Conservation (phyloP, 495 filamentous ascomycete genomes). For the Penicillium taxi region DNA sequence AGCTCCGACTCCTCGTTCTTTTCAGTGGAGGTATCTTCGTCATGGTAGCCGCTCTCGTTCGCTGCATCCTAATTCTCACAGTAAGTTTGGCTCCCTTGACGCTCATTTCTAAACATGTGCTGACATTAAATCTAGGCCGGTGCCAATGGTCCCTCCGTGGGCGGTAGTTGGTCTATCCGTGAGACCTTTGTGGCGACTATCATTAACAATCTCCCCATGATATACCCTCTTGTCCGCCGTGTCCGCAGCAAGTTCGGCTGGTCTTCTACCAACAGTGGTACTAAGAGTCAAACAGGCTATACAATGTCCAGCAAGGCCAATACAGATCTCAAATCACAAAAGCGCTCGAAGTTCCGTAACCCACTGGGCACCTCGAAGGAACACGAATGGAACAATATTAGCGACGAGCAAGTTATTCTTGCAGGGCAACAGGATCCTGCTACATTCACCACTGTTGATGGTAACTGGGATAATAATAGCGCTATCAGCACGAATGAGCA, state of each 20-base stretch:
- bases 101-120: too few relatives aligned
- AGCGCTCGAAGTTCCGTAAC: constrained; percentile 31
- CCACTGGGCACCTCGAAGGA: constrained; percentile 33
- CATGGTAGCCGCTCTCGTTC: constrained; percentile 52
- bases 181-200: constrained; percentile 56
- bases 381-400: constrained; percentile 29
- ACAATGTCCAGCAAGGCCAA: constrained; percentile 23
- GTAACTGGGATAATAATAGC: constrained; percentile 20
- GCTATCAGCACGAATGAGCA: constrained; percentile 15
- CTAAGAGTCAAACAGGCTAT: constrained; percentile 20
- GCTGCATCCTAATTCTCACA: constrained; percentile 49
- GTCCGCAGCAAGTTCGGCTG: constrained; percentile 25
- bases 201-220: constrained; percentile 53
- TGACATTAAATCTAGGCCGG: constrained; percentile 32
- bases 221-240: constrained; percentile 46
- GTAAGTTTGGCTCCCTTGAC: too few relatives aligned
- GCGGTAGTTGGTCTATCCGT: constrained; percentile 54
- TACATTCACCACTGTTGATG: constrained; percentile 17
- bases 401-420: constrained; percentile 37
- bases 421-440: constrained; percentile 20
- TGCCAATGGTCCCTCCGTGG: constrained; percentile 43
- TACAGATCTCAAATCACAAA: constrained; percentile 10
- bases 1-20: constrained; percentile 46
- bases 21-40: constrained; percentile 54
- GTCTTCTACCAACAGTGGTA: constrained; percentile 13